These are phyloP conservation scores for Acidomyces sp. DNA, from an alignment of 495 filamentous ascomycete species.

Conservation along the genomic window DNA sequence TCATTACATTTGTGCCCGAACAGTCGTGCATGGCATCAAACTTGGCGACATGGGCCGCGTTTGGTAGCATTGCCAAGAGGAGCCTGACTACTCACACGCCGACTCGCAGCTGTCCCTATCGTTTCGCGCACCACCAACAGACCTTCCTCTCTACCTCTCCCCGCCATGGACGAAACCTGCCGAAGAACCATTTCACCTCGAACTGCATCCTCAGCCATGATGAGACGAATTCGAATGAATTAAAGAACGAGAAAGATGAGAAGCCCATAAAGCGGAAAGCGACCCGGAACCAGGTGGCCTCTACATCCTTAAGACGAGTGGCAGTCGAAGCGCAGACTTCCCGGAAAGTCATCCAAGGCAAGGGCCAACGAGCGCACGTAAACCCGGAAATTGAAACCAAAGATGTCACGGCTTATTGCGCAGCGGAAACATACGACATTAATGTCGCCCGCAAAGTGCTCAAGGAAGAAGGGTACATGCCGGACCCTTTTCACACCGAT, in stretches of 20 bases:
- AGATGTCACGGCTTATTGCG: slow-evolving; percentile 64
- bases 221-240: not conserved
- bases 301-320: slow-evolving; percentile 26
- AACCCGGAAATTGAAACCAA: slow-evolving; percentile 30
- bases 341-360: slow-evolving; percentile 23
- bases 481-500: slow-evolving; percentile 47
- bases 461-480: slow-evolving; percentile 52
- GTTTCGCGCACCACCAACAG: not conserved
- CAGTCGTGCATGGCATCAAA: slow-evolving; percentile 11
- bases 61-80: slow-evolving; percentile 8
- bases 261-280: slow-evolving; percentile 13
- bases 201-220: not conserved
- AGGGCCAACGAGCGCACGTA: slow-evolving; percentile 25
- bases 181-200: slow-evolving; percentile 9
- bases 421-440: slow-evolving; percentile 79
- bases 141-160: not conserved
- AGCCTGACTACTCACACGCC: slow-evolving; percentile 2
- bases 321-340: slow-evolving; percentile 30
- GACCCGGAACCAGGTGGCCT: slow-evolving; percentile 11
- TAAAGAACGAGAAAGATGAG: not conserved
- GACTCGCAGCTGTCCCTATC: slow-evolving; percentile 1
- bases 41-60: slow-evolving; percentile 14
- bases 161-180: not conserved
- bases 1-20: too few species aligned
- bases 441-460: slow-evolving; percentile 54